Conservation (phyloP, 164 flowering plant genomes). For the Liquidambar formosana region DNA sequence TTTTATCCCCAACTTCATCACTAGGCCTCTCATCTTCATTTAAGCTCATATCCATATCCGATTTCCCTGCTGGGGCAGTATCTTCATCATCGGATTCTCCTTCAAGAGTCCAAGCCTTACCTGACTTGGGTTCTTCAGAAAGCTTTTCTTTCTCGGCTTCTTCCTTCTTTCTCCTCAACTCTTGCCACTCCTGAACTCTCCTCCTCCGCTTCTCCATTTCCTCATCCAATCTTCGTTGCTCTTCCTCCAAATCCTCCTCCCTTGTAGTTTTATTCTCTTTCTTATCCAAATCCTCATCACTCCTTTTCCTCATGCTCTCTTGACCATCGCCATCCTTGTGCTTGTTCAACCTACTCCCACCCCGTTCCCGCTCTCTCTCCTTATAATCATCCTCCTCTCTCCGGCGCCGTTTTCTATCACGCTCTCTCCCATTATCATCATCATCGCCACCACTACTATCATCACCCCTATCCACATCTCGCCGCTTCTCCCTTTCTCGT, state of each 20-base stretch:
- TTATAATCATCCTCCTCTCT: constrained; percentile 49
- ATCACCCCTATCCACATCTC: constrained; percentile 43
- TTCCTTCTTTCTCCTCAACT: constrained; percentile 77
- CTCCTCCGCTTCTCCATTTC: constrained; percentile 95
- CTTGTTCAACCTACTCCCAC: constrained; percentile 45
- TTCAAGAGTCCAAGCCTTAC: constrained; percentile 91
- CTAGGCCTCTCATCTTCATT: constrained; percentile 41
- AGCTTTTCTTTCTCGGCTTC: constrained; percentile 69
- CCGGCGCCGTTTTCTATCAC: constrained; percentile 51
- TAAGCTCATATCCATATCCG: constrained; percentile 41
- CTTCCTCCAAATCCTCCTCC: constrained; percentile 84
- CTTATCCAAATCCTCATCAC: constrained; percentile 37
- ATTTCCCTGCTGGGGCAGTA: constrained; percentile 32
- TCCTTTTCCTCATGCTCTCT: constrained; percentile 43
- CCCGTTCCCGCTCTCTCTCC: constrained; percentile 39
- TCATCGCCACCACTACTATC: constrained; percentile 32
- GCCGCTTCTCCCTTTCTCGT: constrained; percentile 31
- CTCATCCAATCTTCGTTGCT: constrained; percentile 76
- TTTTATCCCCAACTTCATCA: constrained; percentile 38
- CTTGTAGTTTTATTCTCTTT: constrained; percentile 41
- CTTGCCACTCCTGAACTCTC: constrained; percentile 99
- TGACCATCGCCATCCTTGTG: constrained; percentile 54
- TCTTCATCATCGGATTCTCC: constrained; percentile 97
- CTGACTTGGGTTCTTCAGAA: constrained; percentile 51
- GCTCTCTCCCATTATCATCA: constrained; percentile 44